These are phyloP conservation scores for Trametes elegans DNA, from an alignment of 768 basidiomycete genomes.

Conservation along the genomic window DNA sequence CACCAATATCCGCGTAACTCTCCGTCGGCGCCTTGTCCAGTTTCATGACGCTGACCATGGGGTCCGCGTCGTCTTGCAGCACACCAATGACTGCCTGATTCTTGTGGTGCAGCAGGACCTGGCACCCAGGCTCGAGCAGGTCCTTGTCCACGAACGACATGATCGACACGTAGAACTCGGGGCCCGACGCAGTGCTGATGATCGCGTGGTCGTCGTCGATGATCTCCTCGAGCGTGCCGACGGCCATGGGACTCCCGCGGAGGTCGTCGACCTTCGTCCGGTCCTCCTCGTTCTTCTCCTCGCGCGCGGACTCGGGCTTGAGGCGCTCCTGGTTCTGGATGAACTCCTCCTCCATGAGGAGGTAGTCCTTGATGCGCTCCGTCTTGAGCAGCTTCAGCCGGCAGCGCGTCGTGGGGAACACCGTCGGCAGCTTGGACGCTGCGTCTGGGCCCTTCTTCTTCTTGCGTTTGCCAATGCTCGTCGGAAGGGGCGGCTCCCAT, in stretches of 20 bases:
- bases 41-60: slow-evolving; percentile 98
- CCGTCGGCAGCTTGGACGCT: slow-evolving; percentile 86
- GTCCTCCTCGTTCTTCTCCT: slow-evolving; percentile 97
- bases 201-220: slow-evolving; percentile 99
- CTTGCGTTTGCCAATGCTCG: slow-evolving; percentile 97
- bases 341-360: slow-evolving; percentile 94
- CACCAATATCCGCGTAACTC: slow-evolving; percentile 98
- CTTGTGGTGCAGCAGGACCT: slow-evolving; percentile 95
- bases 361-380: slow-evolving; percentile 98
- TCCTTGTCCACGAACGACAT: slow-evolving; percentile 99
- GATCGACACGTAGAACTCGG: slow-evolving; percentile 96
- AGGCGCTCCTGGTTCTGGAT: slow-evolving; percentile 89
- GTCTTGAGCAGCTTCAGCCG: slow-evolving; percentile 92
- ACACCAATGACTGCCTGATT: slow-evolving; percentile 94
- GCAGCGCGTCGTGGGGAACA: slow-evolving; percentile 94
- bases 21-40: slow-evolving; percentile 99
- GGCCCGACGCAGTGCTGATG: slow-evolving; percentile 90
- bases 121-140: slow-evolving; percentile 91
- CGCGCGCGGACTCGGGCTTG: slow-evolving; percentile 81
- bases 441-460: slow-evolving; percentile 83
- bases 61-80: slow-evolving; percentile 91
- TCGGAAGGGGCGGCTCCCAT: slow-evolving; percentile 98
- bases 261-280: slow-evolving; percentile 90
- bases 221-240: slow-evolving; percentile 96
- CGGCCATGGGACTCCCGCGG: slow-evolving; percentile 95